phyloP scores from a whole-genome alignment of 768 basidiomycete genomes.

The Collybiopsis luxurians region DNA sequence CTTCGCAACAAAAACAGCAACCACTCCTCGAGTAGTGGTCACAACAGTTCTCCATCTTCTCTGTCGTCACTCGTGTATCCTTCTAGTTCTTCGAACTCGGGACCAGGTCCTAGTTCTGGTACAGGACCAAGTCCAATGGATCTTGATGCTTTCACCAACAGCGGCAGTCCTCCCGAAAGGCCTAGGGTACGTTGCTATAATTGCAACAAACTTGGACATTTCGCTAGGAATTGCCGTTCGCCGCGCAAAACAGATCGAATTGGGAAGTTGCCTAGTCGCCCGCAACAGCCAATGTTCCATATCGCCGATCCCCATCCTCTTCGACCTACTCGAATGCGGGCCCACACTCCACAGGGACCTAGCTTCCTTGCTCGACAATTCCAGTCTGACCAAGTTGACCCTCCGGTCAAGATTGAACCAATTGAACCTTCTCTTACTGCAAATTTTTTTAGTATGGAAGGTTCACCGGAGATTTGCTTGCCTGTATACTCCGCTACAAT shows the following conservation, averaged over 20 bases:
- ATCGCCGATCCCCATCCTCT: neutral
- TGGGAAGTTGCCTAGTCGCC: neutral
- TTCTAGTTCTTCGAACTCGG: no score
- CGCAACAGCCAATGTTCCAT: neutral
- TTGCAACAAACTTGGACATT: constrained; percentile 12
- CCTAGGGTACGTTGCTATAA: constrained; percentile 10
- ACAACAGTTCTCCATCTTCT: neutral
- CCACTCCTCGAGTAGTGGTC: neutral
- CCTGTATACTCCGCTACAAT: constrained; percentile 8
- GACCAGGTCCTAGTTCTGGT: no score
- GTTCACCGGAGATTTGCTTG: neutral
- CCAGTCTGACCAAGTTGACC: neutral
- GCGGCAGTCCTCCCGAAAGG: neutral
- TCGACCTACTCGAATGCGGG: neutral
- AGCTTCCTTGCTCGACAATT: neutral
- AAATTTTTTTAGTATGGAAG: neutral
- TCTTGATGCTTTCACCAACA: neutral
- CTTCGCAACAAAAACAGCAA: neutral
- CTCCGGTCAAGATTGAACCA: neutral
- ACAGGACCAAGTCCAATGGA: constrained; percentile 6
- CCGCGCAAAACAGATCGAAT: neutral
- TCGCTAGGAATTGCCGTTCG: constrained; percentile 6
- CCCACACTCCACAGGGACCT: neutral
- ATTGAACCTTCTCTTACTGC: neutral
- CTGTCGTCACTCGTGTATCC: neutral